These are phyloP conservation scores for Sclerotinia sclerotiorum DNA, from an alignment of 2,329 filamentous ascomycete genomes.

Conservation along the genomic window DNA sequence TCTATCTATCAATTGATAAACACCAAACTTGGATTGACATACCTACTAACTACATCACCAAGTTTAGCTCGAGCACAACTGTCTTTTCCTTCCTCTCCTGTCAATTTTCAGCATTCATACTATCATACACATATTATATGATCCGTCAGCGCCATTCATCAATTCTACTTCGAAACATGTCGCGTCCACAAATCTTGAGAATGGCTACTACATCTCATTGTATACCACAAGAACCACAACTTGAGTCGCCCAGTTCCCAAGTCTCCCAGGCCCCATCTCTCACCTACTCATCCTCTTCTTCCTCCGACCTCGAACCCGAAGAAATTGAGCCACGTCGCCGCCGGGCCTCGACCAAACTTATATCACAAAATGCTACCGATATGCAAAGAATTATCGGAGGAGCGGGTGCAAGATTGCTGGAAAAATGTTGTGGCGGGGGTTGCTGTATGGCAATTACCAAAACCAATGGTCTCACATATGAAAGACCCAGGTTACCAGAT, in stretches of 20 bases:
- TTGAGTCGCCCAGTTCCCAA: conserved; percentile 34
- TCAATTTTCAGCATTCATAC: not conserved
- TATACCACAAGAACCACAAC: conserved; percentile 35
- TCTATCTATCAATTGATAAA: not conserved
- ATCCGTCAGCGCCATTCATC: conserved; percentile 23
- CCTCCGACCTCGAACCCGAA: conserved; percentile 49
- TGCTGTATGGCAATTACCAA: conserved; percentile 56
- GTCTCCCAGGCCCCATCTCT: conserved; percentile 60
- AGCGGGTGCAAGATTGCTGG: conserved; percentile 60
- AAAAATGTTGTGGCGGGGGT: conserved; percentile 63
- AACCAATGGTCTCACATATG: conserved; percentile 51
- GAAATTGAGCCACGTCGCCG: conserved; percentile 51
- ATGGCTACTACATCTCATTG: conserved; percentile 39
- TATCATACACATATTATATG: not conserved
- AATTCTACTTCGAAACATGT: conserved; percentile 31
- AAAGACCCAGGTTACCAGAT: conserved; percentile 62
- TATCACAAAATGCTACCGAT: conserved; percentile 62
- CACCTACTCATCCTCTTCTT: conserved; percentile 62
- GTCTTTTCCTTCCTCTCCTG: not conserved
- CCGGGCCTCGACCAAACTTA: conserved; percentile 68
- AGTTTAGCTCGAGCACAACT: not conserved
- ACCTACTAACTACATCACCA: not conserved
- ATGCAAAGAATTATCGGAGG: conserved; percentile 65
- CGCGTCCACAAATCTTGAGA: conserved; percentile 33
- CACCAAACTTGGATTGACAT: not conserved